Evolutionary conservation across 2,329 filamentous ascomycete species (phyloP), one percentile per base, ranked within the genome.

Genomic region (Leptoxyphium fumago): DNA sequence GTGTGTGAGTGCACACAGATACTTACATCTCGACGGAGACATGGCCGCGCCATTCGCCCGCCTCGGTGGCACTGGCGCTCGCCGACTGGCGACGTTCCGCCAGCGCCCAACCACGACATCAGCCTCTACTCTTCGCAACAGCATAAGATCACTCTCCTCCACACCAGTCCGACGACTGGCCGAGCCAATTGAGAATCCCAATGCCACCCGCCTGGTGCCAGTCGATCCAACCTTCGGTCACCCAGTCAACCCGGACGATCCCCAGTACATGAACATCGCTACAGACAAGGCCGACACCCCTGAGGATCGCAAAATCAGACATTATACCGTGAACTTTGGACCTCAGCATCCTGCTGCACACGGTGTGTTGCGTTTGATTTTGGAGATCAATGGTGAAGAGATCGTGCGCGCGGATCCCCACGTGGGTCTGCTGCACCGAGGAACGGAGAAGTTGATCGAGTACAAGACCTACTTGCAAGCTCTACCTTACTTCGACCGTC

Each of bases 391-490:
- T 67, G 91, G 91, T 64, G 91, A 98, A 72, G 86, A 95, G 69
- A 96, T 98, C 61, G 74, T 98, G 59, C 84, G 91, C 62, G 84
- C 88, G 52, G 91, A 98, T 67, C 91, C 91, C 40, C 91, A 98
- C 69, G 89, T 98, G 58, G 91, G 91, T 46, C 72, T 98, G 65
- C 77, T 98, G 60, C 91, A 98, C 68, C 80, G 91, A 58, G 91
- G 91, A 55, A 98, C 91, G 50, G 91, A 98, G 75, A 98, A 98
- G 77, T 78, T 98, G 69, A 96, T 96, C 69, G 91, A 98, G 74
- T 98, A 98, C 77, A 95, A 94, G 76, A 94, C 89, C 56, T 98
- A 98, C 63, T 77, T 96, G 61, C 91, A 98, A 73, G 91, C 91
- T 46, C 73, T 98, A 61, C 91, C 91, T 45, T 98, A 98, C 73